These are phyloP conservation scores for Puccinellia tenuiflora DNA, from an alignment of 176 grass and related monocot species.

Conservation along the genomic window DNA sequence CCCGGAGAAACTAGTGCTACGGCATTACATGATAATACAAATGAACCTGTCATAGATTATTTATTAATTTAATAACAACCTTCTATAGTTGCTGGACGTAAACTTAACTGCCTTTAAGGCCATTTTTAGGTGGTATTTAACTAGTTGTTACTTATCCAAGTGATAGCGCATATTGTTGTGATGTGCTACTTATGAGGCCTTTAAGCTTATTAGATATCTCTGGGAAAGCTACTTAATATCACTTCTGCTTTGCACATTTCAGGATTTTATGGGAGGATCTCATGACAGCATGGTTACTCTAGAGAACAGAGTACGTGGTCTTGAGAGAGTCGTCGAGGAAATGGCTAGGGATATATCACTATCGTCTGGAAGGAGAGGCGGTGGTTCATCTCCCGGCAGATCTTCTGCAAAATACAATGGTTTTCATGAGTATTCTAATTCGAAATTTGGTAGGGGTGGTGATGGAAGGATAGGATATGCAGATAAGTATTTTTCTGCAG, in stretches of 20 bases:
- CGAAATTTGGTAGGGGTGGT: conserved; percentile 67
- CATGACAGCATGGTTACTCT: conserved; percentile 95
- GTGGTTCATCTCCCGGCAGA: conserved; percentile 66
- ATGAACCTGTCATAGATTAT: neutral
- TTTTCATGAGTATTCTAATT: conserved; percentile 66
- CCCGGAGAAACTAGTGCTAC: neutral
- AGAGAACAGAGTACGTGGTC: conserved; percentile 86
- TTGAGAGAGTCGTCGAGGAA: conserved; percentile 92
- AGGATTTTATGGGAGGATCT: conserved; percentile 99
- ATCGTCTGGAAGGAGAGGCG: conserved; percentile 72
- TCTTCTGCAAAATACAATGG: conserved; percentile 78
- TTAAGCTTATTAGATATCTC: conserved; percentile 3
- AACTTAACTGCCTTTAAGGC: neutral
- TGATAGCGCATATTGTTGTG: neutral
- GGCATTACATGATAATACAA: neutral
- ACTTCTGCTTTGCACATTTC: conserved; percentile 19
- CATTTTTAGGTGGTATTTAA: neutral
- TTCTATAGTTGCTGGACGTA: neutral
- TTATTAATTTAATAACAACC: conserved; percentile 14
- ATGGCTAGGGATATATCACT: conserved; percentile 82
- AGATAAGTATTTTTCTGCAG: conserved; percentile 65
- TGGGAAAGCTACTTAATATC: neutral
- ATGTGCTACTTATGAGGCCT: conserved; percentile 1
- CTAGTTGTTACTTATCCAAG: neutral
- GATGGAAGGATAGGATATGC: conserved; percentile 53